phyloP scores from a whole-genome alignment of 495 filamentous ascomycete species.

The Halenospora varia region DNA sequence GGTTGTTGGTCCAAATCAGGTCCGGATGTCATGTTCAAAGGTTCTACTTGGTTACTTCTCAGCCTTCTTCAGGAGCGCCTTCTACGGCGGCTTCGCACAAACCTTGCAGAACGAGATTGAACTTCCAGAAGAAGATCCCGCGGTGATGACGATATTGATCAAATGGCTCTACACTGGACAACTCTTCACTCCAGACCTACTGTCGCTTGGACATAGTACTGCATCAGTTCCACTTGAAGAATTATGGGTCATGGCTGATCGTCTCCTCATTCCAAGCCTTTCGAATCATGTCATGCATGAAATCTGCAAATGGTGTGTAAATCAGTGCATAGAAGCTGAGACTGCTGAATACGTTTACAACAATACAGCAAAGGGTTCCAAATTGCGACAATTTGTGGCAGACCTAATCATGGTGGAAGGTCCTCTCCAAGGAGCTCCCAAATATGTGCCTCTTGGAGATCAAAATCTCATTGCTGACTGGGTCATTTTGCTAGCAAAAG shows the following conservation, averaged over 20 bases:
- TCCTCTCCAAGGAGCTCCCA: neutral
- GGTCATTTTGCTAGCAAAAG: neutral
- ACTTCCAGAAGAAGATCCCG: neutral
- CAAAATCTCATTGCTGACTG: neutral
- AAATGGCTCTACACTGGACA: neutral
- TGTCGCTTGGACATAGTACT: no score
- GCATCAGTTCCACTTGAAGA: neutral
- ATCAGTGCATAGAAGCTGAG: neutral
- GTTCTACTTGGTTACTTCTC: neutral
- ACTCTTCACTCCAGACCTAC: no score
- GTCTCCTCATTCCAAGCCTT: neutral
- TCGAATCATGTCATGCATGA: neutral
- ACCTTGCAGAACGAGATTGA: neutral
- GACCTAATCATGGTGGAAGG: neutral
- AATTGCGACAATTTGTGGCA: neutral
- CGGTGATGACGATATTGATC: neutral
- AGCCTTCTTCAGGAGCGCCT: neutral
- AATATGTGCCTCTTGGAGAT: neutral
- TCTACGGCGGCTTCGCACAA: neutral
- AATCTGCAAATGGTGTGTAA: no score
- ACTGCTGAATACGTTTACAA: neutral
- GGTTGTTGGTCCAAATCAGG: neutral
- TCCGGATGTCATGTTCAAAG: neutral
- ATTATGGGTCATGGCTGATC: neutral
- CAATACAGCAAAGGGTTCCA: neutral